Base-by-base conservation (phyloP, 2,329 filamentous ascomycete genomes). In the Hortaea werneckii region DNA sequence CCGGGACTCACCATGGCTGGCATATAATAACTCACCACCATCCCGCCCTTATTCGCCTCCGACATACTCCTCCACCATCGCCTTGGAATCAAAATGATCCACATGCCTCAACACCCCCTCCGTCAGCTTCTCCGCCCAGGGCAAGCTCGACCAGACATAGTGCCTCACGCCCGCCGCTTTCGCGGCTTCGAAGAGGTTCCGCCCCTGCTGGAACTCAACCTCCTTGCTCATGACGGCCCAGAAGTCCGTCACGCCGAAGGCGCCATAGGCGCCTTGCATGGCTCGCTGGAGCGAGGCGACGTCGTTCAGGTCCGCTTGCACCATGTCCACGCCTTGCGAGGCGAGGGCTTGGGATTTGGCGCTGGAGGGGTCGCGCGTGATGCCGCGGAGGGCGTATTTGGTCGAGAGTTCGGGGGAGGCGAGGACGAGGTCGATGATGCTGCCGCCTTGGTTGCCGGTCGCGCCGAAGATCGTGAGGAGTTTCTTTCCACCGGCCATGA, bases 371-470 rank as follows among this genome's bases (percentile, higher is more conserved):
- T 77, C 66, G 40, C 79, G 74, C 2, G 78, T 78, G 13, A 82
- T 66, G 40, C 67, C 79, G 29, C 78, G 74, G 35, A 82, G 64
- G 5, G 64, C 58, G 66, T 71, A 80, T 37, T 69, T 59, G 39
- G 67, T 63, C n/a, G 65, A 67, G 1, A 75, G 64, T 41, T 69
- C 62, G 0, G 72, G 60, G 54, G 67, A 63, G 26, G 57, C 51
- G 8, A 74, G 65, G 12, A 76, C 58, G 35, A 58, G 54, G 29
- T 65, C 59, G 42, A 77, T 71, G 40, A 81, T 68, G 6, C 74
- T 76, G 50, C 75, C 73, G 41, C 79, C 79, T 63, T 83, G 79
- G 48, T 74, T 72, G 47, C 78, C 77, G 12, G 77, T 81, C 38
- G 77, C 73, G 28, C 77, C 77, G 53, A 80, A 74, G 9, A 82